Percentiles rank a stretch among this genome's conserved stretches.
Evolutionary conservation across 73 alveolate species (phyloP).

Genomic region (Paramecium octaurelia): DNA sequence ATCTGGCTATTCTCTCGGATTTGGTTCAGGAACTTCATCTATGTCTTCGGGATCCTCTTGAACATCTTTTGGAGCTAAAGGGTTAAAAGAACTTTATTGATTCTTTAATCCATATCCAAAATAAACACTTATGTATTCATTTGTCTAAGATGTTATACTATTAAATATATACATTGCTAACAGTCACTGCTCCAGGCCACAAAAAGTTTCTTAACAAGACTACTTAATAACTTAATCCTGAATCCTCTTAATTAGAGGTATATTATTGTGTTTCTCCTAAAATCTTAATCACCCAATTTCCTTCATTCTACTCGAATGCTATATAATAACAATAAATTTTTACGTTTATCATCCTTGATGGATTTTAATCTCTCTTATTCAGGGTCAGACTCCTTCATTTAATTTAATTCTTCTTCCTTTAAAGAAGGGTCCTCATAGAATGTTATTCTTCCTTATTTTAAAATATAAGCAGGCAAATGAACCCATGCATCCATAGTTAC

Average conservation of each 20-base stretch:
- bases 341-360: background rate
- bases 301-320: conserved; percentile 24
- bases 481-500: conserved; percentile 31
- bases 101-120: conserved; percentile 47
- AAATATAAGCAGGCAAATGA: conserved; percentile 25
- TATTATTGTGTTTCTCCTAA: background rate
- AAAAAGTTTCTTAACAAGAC: conserved; percentile 9
- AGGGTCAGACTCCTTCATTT: conserved; percentile 11
- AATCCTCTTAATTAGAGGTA: background rate
- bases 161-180: background rate
- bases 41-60: conserved; percentile 38
- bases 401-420: background rate
- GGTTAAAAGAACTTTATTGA: background rate
- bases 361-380: conserved; percentile 31
- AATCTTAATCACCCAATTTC: background rate
- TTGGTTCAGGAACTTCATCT: conserved; percentile 29
- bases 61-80: conserved; percentile 21
- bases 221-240: background rate
- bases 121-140: background rate
- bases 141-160: background rate
- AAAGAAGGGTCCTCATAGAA: conserved; percentile 23
- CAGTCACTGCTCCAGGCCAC: conserved; percentile 53
- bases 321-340: background rate
- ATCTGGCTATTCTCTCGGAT: background rate
- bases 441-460: conserved; percentile 42